Evolutionary conservation across 2,329 filamentous ascomycete species (phyloP).

Genomic region (Diaporthe australafricana): DNA sequence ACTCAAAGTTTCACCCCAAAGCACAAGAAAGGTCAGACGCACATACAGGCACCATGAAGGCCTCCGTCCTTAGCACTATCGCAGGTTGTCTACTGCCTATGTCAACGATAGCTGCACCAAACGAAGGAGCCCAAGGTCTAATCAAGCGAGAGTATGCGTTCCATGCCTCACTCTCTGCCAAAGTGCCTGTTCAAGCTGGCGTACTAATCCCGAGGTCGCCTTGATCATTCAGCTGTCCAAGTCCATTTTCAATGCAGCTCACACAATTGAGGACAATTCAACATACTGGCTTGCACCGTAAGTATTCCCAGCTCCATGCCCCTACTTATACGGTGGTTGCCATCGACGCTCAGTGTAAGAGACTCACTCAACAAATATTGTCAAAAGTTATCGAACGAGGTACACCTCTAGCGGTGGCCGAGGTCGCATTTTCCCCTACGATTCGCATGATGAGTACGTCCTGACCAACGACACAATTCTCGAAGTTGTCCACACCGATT

Average conservation of each 20-base stretch:
- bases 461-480: conserved; percentile 2
- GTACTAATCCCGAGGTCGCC: neutral
- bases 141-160: conserved; percentile 3
- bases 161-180: neutral
- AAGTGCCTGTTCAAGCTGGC: neutral
- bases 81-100: neutral
- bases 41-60: neutral
- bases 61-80: neutral
- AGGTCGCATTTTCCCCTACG: conserved; percentile 7
- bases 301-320: neutral
- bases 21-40: neutral
- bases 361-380: neutral
- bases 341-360: neutral
- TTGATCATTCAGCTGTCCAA: neutral
- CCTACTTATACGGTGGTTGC: neutral
- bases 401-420: neutral
- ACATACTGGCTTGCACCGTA: conserved; percentile 20
- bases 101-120: neutral
- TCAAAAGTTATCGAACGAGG: conserved; percentile 14
- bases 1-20: neutral
- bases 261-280: conserved; percentile 9
- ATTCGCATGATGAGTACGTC: neutral
- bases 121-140: neutral
- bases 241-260: neutral
- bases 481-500: neutral